Base-by-base conservation (phyloP, 352 stramenopile species). In the Phytophthora colocasiae region DNA sequence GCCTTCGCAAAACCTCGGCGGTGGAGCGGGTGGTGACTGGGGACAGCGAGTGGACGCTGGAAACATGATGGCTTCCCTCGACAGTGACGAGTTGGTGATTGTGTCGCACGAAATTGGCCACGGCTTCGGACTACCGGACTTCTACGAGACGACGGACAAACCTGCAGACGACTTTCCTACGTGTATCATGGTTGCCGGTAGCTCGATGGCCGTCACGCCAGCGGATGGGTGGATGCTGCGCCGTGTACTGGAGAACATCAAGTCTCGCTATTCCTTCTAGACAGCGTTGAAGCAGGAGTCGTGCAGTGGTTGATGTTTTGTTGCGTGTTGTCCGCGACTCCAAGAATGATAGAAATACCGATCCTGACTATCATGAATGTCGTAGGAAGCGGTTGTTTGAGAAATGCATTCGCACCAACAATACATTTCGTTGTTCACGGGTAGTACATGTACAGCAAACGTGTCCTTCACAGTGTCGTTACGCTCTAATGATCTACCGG, bases 61-160 rank as follows among this genome's bases (percentile, higher is more conserved):
- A 17, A 69, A 59, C 50, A 72, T 74, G 54, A 24, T 80, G 6
- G 32, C 47, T 7, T 24, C n/a, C 4, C 36, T 77, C 22, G 62
- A 79, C 26, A 15, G n/a, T n/a, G n/a, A n/a, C n/a, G n/a, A n/a
- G n/a, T n/a, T n/a, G n/a, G n/a, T n/a, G n/a, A n/a, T n/a, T n/a
- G n/a, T n/a, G n/a, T 59, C 7, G 62, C 71, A 80, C 48, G 71
- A 80, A 27, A 80, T 77, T 19, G 63, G 71, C 19, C 71, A 80
- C 44, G 71, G 27, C 27, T 31, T 31, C 27, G 27, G 27, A 2
- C 6, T 31, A 31, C 27, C 64, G 8, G 59, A 58, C 17, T 59
- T 66, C 36, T 64, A 58, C 47, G 26, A 50, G 26, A 1, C 15
- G n/a, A 24, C 46, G 9, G 46, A 63, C 45, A 62, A 52, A 44